Base-by-base conservation (phyloP, 345 rosid genomes). In the Salix purpurea region DNA sequence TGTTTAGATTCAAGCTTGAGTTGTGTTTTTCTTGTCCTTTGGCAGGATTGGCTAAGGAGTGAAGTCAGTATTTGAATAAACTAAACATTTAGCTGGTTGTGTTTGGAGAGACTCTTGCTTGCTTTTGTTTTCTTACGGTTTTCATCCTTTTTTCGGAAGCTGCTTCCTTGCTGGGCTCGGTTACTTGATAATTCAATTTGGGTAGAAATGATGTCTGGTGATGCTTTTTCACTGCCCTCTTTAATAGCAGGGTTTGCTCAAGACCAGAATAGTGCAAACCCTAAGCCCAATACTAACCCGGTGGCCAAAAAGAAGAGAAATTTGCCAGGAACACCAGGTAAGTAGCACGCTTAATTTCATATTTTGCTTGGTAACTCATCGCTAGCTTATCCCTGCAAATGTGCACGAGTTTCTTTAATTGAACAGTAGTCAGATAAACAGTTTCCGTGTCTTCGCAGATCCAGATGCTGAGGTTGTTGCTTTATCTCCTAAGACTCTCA, bases 381-480 rank as follows among this genome's bases (percentile, higher is more conserved):
- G 30, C 48, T 70, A 21, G 24, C 42, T 67, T 26, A 0, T 32
- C 21, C 1, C 23, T 64, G 7, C 6, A 4, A n/a, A 0, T n/a
- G 64, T 1, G 10, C 64, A 58, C 4, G 10, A n/a, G 6, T 58
- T 58, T 1, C 64, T 58, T 10, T 10, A 4, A 58, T 23, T 58
- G 28, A 23, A 58, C 4, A 58, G 15, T 23, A 58, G 6, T 58
- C 64, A 9, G 10, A 58, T 9, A 58, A 58, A 23, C 28, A 3
- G 64, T 58, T 23, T 58, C 26, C 36, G 2, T 77, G 11, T 28
- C 9, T 37, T 18, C 19, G 74, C 86, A 95, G 99, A 95, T 90
- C 99, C 97, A 79, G 97, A 93, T 89, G 97, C 99, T 14, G 97
- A 95, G 82, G 97, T 95, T 77, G 87, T 95, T 60, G 97, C 99